A percentile compares a stretch with the other conserved stretches of the same genome.
Conservation (phyloP, 1,284 basidiomycete species). For the Thecaphora thlaspeos region DNA sequence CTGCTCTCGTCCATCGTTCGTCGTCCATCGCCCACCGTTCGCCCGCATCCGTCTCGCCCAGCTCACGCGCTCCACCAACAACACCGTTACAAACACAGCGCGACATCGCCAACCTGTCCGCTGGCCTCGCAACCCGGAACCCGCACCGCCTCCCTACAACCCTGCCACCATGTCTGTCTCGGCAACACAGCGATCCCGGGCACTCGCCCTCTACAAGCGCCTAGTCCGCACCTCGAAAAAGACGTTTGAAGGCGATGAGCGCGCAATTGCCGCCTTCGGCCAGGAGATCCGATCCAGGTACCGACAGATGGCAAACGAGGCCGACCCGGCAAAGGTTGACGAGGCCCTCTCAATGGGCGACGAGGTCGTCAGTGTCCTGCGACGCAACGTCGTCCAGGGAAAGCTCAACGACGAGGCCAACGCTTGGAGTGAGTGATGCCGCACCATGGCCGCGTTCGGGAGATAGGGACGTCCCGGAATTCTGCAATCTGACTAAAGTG, state of each 20-base stretch:
- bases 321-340: slow-evolving; percentile 40
- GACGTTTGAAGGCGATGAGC: slow-evolving; percentile 42
- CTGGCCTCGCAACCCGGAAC: too few relatives aligned
- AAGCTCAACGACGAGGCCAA: slow-evolving; percentile 31
- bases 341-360: slow-evolving; percentile 48
- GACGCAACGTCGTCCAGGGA: slow-evolving; percentile 55
- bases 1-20: too few relatives aligned
- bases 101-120: too few relatives aligned
- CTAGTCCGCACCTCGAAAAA: slow-evolving; percentile 47
- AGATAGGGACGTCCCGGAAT: too few relatives aligned
- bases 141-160: slow-evolving; percentile 1
- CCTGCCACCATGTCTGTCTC: slow-evolving; percentile 31
- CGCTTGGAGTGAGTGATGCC: slow-evolving; percentile 5
- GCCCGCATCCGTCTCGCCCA: too few relatives aligned
- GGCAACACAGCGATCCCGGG: slow-evolving; percentile 39
- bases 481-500: too few relatives aligned
- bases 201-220: slow-evolving; percentile 49
- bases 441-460: too few relatives aligned
- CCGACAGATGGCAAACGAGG: slow-evolving; percentile 28
- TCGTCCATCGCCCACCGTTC: too few relatives aligned
- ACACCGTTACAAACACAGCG: too few relatives aligned
- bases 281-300: slow-evolving; percentile 43
- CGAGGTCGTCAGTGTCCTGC: slow-evolving; percentile 46
- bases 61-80: too few relatives aligned
- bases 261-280: slow-evolving; percentile 36